Base-by-base conservation (phyloP, 2,329 filamentous ascomycete species). In the Fusarium multiceps region DNA sequence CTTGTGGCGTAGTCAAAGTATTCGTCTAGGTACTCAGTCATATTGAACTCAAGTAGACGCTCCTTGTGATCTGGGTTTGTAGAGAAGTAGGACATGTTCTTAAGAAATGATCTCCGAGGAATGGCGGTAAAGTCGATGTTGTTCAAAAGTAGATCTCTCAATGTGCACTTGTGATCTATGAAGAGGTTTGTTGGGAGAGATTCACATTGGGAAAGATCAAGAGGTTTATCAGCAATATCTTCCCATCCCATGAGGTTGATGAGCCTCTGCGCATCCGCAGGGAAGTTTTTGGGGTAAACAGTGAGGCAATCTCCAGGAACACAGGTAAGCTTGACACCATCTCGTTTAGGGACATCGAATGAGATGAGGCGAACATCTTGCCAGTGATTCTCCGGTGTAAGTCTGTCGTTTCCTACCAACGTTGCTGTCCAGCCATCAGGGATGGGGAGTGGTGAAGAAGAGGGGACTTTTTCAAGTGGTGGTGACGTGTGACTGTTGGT, bases 1-100 rank as follows among this genome's bases (percentile, higher is more conserved):
- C 96, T 90, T 1, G 94, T 94, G 2, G 96, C 96, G 77, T 99
- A 99, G 80, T 99, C 95, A 82, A 93, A 98, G 59, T 97, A 90
- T 73, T 99, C 96, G 73, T 98, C 94, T 8, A 95, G 88, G 73
- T 91, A 93, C 47, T 92, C 87, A 0, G 93, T 89, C 73, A 92
- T 88, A 2, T 90, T 90, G 74, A 99, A 96, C 76, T 99, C 96
- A 11, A 91, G 80, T 0, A 99, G 87, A 3, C 95, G 89, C 66
- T 96, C 92, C 72, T 89, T 89, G 75, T 99, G 95, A 74, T 89
- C 89, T 4, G 83, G 78, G 73, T 97, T 88, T 1, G 83, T 80
- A 3, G 93, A 92, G 75, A 94, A 94, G 77, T 93, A 89, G 1
- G 91, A 88, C 58, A 98, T 88, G 21, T 89, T 86, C 14, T 91